Percentiles rank a stretch among this genome's conserved stretches.
Conservation (phyloP, 2,329 filamentous ascomycete genomes). For the Fusarium keratoplasticum region DNA sequence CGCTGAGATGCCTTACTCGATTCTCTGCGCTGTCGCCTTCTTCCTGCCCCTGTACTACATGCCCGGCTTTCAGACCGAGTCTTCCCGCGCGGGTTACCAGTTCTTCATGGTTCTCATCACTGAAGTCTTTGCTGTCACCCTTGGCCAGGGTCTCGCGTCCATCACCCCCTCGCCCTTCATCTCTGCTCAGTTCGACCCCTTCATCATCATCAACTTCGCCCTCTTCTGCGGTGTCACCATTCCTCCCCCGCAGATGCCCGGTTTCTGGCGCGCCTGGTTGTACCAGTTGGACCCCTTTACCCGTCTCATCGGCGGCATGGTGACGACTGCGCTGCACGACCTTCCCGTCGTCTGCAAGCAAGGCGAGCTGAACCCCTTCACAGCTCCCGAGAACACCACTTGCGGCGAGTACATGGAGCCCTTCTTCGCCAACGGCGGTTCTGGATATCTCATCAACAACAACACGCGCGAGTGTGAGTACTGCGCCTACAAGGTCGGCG, state of each 20-base stretch:
- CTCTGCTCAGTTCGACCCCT: conserved; percentile 82
- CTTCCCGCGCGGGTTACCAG: conserved; percentile 81
- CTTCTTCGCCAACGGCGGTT: conserved; percentile 62
- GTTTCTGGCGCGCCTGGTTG: conserved; percentile 82
- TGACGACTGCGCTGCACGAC: conserved; percentile 70
- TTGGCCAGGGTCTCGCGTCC: conserved; percentile 81
- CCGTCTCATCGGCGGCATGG: conserved; percentile 73
- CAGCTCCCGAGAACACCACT: conserved; percentile 63
- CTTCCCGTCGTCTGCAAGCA: conserved; percentile 62
- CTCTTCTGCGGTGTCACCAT: conserved; percentile 92
- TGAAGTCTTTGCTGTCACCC: conserved; percentile 84
- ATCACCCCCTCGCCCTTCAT: conserved; percentile 84
- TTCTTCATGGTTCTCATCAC: conserved; percentile 88
- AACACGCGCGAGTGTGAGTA: conserved; percentile 78
- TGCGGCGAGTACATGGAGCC: conserved; percentile 44
- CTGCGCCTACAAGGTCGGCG: conserved; percentile 83
- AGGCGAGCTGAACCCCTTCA: conserved; percentile 71
- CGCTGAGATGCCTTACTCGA: conserved; percentile 85
- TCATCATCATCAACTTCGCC: conserved; percentile 83
- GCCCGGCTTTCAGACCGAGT: conserved; percentile 74
- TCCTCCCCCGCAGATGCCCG: conserved; percentile 77
- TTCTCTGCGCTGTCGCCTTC: conserved; percentile 83
- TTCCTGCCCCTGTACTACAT: conserved; percentile 89
- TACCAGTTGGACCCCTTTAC: conserved; percentile 73
- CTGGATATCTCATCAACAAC: conserved; percentile 78